These are phyloP conservation scores for Malus fusca DNA, from an alignment of 306 rosid genomes.

Conservation along the genomic window DNA sequence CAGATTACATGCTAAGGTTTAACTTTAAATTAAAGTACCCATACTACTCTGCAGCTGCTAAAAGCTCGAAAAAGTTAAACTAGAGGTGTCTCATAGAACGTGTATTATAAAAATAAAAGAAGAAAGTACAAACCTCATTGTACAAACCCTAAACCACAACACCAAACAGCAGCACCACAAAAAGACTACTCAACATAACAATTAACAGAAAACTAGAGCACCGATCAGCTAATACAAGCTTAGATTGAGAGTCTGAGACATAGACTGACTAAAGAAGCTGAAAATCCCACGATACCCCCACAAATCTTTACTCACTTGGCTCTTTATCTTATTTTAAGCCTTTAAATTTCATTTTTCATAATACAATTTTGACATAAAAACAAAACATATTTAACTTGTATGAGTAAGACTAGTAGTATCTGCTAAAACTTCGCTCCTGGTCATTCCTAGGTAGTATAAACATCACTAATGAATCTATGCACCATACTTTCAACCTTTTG, in stretches of 20 bases:
- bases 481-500: background rate
- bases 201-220: too few species aligned
- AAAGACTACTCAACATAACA: too few species aligned
- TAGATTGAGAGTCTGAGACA: background rate
- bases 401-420: background rate
- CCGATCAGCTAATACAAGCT: too few species aligned
- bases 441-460: background rate
- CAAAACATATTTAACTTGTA: background rate
- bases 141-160: background rate
- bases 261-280: background rate
- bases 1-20: background rate
- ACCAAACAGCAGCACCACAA: too few species aligned
- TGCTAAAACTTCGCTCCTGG: background rate
- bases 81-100: background rate
- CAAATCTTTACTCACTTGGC: background rate
- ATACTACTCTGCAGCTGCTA: background rate
- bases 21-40: background rate
- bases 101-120: background rate
- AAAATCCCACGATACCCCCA: background rate
- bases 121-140: background rate
- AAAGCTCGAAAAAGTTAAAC: background rate
- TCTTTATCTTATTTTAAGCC: too few species aligned
- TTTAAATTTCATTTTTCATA: too few species aligned
- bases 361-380: background rate
- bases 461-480: background rate